Evolutionary conservation across 768 basidiomycete species (phyloP).

Genomic region (Clavulina sp.): DNA sequence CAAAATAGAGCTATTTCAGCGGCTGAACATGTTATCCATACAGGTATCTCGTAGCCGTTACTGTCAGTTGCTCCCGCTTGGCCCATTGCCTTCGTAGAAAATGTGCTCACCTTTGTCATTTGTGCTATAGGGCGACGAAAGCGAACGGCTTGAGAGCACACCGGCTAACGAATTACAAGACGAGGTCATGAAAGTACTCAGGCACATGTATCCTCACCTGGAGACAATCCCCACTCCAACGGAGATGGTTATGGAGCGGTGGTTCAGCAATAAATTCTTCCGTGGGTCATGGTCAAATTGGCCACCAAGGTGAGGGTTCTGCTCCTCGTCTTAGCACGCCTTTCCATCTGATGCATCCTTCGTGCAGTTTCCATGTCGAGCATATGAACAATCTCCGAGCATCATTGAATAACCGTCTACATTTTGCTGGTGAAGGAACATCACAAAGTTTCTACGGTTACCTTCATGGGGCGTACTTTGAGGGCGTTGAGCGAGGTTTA

Average conservation of each 20-base stretch:
- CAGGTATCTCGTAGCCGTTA: constrained; percentile 32
- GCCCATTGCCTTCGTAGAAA: constrained; percentile 6
- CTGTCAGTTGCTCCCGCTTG: too few relatives aligned
- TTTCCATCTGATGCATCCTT: too few relatives aligned
- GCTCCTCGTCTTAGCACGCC: too few relatives aligned
- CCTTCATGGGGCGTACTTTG: constrained; percentile 7
- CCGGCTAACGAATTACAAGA: constrained; percentile 28
- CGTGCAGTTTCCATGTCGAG: constrained; percentile 3
- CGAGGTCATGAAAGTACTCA: constrained; percentile 41
- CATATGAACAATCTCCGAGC: constrained; percentile 8
- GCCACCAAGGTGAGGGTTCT: too few relatives aligned
- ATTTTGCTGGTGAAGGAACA: constrained; percentile 8
- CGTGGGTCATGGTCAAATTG: constrained; percentile 53
- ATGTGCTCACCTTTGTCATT: neutral
- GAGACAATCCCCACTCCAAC: constrained; percentile 37
- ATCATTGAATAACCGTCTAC: neutral
- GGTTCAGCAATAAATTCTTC: constrained; percentile 36
- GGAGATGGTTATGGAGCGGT: constrained; percentile 37
- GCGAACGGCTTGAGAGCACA: constrained; percentile 39
- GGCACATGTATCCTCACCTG: constrained; percentile 37
- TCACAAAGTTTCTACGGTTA: constrained; percentile 5
- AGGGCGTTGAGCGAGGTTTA: constrained; percentile 1
- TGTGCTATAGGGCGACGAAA: constrained; percentile 35
- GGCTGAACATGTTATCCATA: neutral
- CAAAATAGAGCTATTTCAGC: neutral